Base-by-base conservation (phyloP, 495 filamentous ascomycete genomes). In the Thermochaetoides thermophila region DNA sequence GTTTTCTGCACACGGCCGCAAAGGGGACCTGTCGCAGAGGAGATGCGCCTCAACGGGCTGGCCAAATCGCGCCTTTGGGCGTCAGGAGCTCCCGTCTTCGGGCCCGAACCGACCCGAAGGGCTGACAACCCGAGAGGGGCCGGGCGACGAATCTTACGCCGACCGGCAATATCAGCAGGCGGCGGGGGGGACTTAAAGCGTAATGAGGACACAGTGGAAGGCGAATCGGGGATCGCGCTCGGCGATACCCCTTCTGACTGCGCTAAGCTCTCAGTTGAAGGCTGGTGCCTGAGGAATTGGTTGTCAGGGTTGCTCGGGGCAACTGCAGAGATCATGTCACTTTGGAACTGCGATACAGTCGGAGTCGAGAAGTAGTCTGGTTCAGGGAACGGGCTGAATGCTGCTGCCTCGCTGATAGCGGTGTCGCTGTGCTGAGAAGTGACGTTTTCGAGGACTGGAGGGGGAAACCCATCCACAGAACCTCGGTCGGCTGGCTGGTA, bases 161-260 rank as follows among this genome's bases (percentile, higher is more conserved):
- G 55, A 12, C 58, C 52, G 14, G 63, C 63, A 24, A 68, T 60
- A 38, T 68, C 59, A 24, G 57, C 52, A 1, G 61, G 51, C 17
- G 62, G 62, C 7, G 61, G 59, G 2, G 63, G 63, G 0, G 61
- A 63, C 40, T 52, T 59, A 43, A 67, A 59, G n/a, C 48, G 46
- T 28, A 53, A 9, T 14, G 46, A 37, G 2, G 40, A 32, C 11
- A 40, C 12, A 2, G 34, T 35, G 8, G 40, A 33, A 1, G 46
- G 46, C 7, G 55, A 52, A 8, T 36, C 48, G 6, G 58, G 44
- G 23, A 53, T 39, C 10, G 44, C 50, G 20, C 20, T 29, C 28
- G 49, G 49, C 13, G 55, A 57, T 7, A 47, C 27, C n/a, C 19
- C 28, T 20, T 53, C 52, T 1, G 31, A 29, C 9, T 46, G 43